phyloP scores from a whole-genome alignment of 257 asterid species.

The Henckelia pumila region DNA sequence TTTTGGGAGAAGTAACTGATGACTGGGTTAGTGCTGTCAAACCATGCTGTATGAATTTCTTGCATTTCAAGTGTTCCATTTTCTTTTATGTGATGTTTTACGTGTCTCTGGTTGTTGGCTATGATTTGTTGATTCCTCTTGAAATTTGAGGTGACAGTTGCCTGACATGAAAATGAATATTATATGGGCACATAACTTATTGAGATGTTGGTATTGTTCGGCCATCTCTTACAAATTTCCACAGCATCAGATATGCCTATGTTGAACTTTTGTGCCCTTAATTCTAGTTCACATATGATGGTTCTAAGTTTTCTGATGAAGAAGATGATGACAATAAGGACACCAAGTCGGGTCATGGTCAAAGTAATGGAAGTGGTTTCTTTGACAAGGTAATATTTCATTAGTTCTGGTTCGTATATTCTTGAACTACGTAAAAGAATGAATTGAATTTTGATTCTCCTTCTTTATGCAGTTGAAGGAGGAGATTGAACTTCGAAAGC shows the following conservation, averaged over 20 bases:
- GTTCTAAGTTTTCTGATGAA: slow-evolving; percentile 62
- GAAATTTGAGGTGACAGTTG: slow-evolving; percentile 9
- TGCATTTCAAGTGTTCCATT: slow-evolving; percentile 8
- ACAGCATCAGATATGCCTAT: slow-evolving; percentile 20
- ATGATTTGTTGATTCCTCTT: slow-evolving; percentile 15
- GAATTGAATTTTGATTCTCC: slow-evolving; percentile 19
- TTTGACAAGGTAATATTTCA: slow-evolving; percentile 70
- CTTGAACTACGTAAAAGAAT: slow-evolving; percentile 10
- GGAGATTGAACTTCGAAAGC: slow-evolving; percentile 81
- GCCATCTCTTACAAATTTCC: slow-evolving; percentile 7
- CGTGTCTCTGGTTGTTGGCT: slow-evolving; percentile 11
- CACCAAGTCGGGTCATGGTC: slow-evolving; percentile 45
- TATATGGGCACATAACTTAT: slow-evolving; percentile 4
- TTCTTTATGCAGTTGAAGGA: slow-evolving; percentile 63
- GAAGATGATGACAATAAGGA: slow-evolving; percentile 45
- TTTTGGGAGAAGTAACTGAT: not conserved
- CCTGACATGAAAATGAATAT: slow-evolving; percentile 14
- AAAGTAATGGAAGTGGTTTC: slow-evolving; percentile 64
- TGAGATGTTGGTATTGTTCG: not conserved
- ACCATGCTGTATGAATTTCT: not conserved
- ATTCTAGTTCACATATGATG: slow-evolving; percentile 49
- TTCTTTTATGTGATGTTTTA: slow-evolving; percentile 2
- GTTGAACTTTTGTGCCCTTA: slow-evolving; percentile 47
- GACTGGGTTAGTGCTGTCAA: not conserved
- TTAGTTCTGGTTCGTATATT: slow-evolving; percentile 19